These are phyloP conservation scores for Neltuma alba DNA, from an alignment of 306 rosid species.

Conservation along the genomic window DNA sequence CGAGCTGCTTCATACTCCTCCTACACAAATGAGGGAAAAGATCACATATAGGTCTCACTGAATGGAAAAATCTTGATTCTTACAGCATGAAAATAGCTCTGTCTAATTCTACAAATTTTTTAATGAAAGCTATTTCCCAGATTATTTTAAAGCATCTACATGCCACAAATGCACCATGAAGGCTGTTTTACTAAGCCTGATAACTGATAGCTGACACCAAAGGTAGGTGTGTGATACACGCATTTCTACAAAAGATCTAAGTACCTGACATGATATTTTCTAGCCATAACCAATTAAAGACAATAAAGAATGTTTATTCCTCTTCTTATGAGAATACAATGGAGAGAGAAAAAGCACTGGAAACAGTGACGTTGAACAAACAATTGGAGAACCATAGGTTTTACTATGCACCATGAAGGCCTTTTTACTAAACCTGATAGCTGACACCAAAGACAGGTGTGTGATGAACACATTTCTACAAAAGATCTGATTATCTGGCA, in stretches of 20 bases:
- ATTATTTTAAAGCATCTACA: slow-evolving; percentile 19
- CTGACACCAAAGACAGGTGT: slow-evolving; percentile 20
- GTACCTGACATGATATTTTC: too few species aligned
- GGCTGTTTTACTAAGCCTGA: too few species aligned
- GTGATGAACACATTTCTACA: slow-evolving; percentile 5
- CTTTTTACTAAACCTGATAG: neutral
- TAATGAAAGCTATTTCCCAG: slow-evolving; percentile 23
- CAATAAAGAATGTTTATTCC: too few species aligned
- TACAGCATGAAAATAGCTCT: slow-evolving; percentile 9
- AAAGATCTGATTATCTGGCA: neutral
- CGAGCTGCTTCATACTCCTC: slow-evolving; percentile 97
- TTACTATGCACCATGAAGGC: neutral
- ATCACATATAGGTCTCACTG: slow-evolving; percentile 18
- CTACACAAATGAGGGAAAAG: slow-evolving; percentile 41
- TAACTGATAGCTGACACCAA: too few species aligned
- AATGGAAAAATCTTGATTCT: slow-evolving; percentile 16
- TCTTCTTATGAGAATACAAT: too few species aligned
- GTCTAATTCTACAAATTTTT: slow-evolving; percentile 12
- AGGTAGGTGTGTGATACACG: too few species aligned
- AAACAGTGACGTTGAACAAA: too few species aligned
- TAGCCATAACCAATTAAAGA: too few species aligned
- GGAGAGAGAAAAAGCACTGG: too few species aligned
- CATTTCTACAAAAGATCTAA: too few species aligned
- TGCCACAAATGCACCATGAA: too few species aligned
- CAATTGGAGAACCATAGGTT: too few species aligned